Conservation (phyloP, 257 asterid genomes). For the Vinca minor region DNA sequence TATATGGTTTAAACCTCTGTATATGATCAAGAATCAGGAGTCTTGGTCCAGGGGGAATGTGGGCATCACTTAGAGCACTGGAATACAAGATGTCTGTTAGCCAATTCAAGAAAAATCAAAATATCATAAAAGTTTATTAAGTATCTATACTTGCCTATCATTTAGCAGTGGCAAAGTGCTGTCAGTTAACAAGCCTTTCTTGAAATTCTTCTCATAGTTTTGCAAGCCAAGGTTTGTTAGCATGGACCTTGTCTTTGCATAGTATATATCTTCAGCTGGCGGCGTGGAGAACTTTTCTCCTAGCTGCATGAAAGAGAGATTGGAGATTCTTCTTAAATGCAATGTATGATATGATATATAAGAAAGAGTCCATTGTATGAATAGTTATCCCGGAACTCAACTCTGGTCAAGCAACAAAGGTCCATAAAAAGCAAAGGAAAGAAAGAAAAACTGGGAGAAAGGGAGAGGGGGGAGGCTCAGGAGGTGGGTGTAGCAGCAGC, state of each 20-base stretch:
- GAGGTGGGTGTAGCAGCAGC: too few species aligned
- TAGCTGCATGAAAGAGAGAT: constrained; percentile 36
- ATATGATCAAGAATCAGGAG: constrained; percentile 77
- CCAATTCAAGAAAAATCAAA: not conserved
- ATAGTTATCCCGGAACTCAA: too few species aligned
- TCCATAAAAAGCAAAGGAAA: too few species aligned
- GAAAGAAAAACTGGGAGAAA: too few species aligned
- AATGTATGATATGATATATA: too few species aligned
- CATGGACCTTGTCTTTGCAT: constrained; percentile 53
- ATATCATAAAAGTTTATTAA: too few species aligned
- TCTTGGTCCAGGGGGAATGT: constrained; percentile 90
- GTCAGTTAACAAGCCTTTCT: constrained; percentile 73
- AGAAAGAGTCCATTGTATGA: too few species aligned
- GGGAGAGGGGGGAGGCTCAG: too few species aligned
- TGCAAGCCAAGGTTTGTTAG: constrained; percentile 65
- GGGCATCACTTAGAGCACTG: constrained; percentile 90
- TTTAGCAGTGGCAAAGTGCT: constrained; percentile 66
- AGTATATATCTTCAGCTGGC: constrained; percentile 60
- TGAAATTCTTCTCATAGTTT: constrained; percentile 80
- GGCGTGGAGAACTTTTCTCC: constrained; percentile 79
- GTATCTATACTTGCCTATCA: constrained; percentile 41
- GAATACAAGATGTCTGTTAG: not conserved
- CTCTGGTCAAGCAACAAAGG: too few species aligned
- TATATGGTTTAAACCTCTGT: constrained; percentile 43
- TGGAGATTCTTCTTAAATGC: constrained; percentile 1